Percentiles rank a stretch among this genome's conserved stretches.
Evolutionary conservation across 192 early-diverging fungal genomes (phyloP).

Genomic region (Linnemannia elongata): DNA sequence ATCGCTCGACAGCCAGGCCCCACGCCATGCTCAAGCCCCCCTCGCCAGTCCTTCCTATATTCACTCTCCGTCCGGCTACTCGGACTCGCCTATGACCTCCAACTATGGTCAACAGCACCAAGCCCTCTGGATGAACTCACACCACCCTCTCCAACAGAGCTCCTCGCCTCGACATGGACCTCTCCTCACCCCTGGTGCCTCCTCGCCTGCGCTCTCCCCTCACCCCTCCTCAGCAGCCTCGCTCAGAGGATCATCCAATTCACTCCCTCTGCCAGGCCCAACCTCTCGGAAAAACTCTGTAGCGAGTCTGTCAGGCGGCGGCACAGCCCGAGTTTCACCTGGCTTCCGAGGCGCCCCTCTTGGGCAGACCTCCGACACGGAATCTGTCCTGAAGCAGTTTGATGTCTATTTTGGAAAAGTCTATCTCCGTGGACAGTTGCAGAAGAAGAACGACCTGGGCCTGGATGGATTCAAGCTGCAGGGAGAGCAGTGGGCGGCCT

Average conservation of each 20-base stretch:
- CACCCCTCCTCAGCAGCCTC: conserved; percentile 8
- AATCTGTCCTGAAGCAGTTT: conserved; percentile 67
- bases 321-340: conserved; percentile 21
- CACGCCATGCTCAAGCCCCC: not conserved
- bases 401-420: conserved; percentile 78
- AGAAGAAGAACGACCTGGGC: conserved; percentile 75
- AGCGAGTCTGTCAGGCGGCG: conserved; percentile 21
- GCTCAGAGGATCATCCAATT: conserved; percentile 22
- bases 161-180: conserved; percentile 42
- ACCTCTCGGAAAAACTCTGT: conserved; percentile 41
- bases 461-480: conserved; percentile 72
- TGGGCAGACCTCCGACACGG: conserved; percentile 59
- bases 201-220: conserved; percentile 30
- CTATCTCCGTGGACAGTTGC: conserved; percentile 79
- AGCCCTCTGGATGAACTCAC: not conserved
- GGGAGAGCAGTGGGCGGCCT: conserved; percentile 78
- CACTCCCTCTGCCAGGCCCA: conserved; percentile 37
- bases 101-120: not conserved
- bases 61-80: not conserved
- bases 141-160: conserved; percentile 5
- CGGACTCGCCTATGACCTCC: conserved; percentile 14
- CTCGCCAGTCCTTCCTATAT: not conserved
- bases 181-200: conserved; percentile 27
- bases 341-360: conserved; percentile 54
- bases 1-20: conserved; percentile 5